Conservation (phyloP, 305 asterid species). For the Fraxinus baroniana region DNA sequence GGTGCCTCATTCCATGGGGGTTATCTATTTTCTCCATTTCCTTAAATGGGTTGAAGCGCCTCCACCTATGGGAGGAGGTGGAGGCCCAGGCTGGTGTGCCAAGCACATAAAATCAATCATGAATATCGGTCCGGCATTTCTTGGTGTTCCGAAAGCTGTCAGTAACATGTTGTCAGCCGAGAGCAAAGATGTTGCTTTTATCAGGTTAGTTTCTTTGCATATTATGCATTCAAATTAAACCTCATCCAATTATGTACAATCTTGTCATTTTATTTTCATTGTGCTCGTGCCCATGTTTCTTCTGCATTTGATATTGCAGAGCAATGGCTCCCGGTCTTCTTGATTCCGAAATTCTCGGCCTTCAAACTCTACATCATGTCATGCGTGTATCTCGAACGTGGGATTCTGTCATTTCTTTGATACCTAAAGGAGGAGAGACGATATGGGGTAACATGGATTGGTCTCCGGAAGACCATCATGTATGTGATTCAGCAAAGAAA, state of each 20-base stretch:
- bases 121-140: conserved; percentile 84
- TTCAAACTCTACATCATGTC: conserved; percentile 73
- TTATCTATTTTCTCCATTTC: conserved; percentile 79
- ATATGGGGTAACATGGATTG: conserved; percentile 84
- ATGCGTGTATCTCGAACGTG: conserved; percentile 84
- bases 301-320: conserved; percentile 35
- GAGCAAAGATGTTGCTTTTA: conserved; percentile 78
- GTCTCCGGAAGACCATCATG: conserved; percentile 80
- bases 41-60: conserved; percentile 92
- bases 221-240: neutral
- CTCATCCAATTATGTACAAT: neutral
- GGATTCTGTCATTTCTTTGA: conserved; percentile 79
- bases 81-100: conserved; percentile 77
- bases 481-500: conserved; percentile 40
- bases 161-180: conserved; percentile 72
- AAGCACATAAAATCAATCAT: conserved; percentile 75
- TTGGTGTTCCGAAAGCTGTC: conserved; percentile 84
- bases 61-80: conserved; percentile 85
- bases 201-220: conserved; percentile 44
- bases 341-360: conserved; percentile 60
- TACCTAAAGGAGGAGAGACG: conserved; percentile 94
- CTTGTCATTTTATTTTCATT: neutral
- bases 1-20: conserved; percentile 99
- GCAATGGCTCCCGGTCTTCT: conserved; percentile 77
- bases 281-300: neutral